Evolutionary conservation across 768 basidiomycete genomes (phyloP), one percentile per base, ranked within the genome.

Genomic region (Rhizopogon sp.): DNA sequence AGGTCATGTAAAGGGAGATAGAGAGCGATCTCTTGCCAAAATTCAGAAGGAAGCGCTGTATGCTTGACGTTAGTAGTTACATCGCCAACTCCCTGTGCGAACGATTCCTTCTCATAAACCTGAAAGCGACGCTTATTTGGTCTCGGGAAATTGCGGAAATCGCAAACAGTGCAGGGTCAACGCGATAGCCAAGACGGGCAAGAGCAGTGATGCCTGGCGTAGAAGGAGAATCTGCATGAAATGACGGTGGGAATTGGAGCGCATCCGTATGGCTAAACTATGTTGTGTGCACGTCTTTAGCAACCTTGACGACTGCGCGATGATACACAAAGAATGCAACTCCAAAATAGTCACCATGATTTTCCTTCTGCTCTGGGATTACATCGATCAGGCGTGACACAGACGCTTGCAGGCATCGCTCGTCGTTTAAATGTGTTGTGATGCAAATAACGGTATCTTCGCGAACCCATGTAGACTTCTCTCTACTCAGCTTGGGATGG

Each of bases 361-460:
- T 29, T 10, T 39, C 25, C 35, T 22, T 39, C 39, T 35, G 29
- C 39, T 37, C 39, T 29, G 22, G 5, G 14, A 25, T 46, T 9
- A 1, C 49, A 2, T 50, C 14, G 20, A 54, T 37, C n/a, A 54
- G 14, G n/a, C 53, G 45, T 22, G 44, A 29, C 4, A 50, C 8
- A 6, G 53, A 29, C 5, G 20, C 47, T 33, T 54, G 49, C n/a
- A 54, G 29, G 28, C 39, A 50, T 25, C 46, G 33, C 53, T 54
- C 47, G 14, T 54, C 35, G 3, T 52, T 5, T 9, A 54, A 20
- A 25, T 54, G 47, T 3, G 47, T 33, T 25, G 47, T 16, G 22
- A 54, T 54, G 22, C 2, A 46, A 35, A 50, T n/a, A 28, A 47
- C 20, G 5, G 33, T 25, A 35, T 54, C 53, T n/a, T 29, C 33